Percentiles rank a stretch among this genome's conserved stretches.
phyloP scores from a whole-genome alignment of 1,139 yeast genomes.

The Hanseniaspora sp. region DNA sequence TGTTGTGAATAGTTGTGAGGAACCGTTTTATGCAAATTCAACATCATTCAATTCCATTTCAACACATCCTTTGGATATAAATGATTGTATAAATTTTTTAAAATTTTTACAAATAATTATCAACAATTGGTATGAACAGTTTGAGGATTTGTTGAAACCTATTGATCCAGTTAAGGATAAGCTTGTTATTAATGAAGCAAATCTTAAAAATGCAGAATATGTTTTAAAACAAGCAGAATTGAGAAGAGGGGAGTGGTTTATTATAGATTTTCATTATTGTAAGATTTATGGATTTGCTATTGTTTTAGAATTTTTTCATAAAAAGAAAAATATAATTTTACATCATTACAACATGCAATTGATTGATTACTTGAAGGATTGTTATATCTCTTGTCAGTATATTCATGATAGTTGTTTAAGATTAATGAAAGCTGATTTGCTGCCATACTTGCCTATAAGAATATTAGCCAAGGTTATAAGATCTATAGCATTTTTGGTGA shows the following conservation, averaged over 20 bases:
- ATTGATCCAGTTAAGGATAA: slow-evolving; percentile 30
- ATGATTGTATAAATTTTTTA: slow-evolving; percentile 27
- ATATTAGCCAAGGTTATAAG: slow-evolving; percentile 86
- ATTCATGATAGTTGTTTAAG: slow-evolving; percentile 61
- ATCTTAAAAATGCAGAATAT: slow-evolving; percentile 27
- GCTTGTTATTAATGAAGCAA: slow-evolving; percentile 26
- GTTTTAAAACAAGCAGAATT: slow-evolving; percentile 33
- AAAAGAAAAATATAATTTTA: slow-evolving; percentile 22
- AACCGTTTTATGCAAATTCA: slow-evolving; percentile 9
- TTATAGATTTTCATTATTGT: slow-evolving; percentile 75
- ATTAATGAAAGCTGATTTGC: slow-evolving; percentile 51
- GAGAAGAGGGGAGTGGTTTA: slow-evolving; percentile 58
- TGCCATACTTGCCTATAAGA: slow-evolving; percentile 75
- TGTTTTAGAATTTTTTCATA: slow-evolving; percentile 49
- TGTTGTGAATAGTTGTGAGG: slow-evolving; percentile 33
- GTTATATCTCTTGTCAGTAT: slow-evolving; percentile 76
- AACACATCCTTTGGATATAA: slow-evolving; percentile 56
- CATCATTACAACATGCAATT: slow-evolving; percentile 20
- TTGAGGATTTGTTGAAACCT: slow-evolving; percentile 44
- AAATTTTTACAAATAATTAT: slow-evolving; percentile 65
- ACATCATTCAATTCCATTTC: slow-evolving; percentile 39
- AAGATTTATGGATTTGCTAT: slow-evolving; percentile 72
- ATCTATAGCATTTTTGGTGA: slow-evolving; percentile 81
- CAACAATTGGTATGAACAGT: slow-evolving; percentile 65
- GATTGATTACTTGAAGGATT: slow-evolving; percentile 58